These are phyloP conservation scores for Lentinula aciculospora DNA, from an alignment of 768 basidiomycete species.

Conservation along the genomic window DNA sequence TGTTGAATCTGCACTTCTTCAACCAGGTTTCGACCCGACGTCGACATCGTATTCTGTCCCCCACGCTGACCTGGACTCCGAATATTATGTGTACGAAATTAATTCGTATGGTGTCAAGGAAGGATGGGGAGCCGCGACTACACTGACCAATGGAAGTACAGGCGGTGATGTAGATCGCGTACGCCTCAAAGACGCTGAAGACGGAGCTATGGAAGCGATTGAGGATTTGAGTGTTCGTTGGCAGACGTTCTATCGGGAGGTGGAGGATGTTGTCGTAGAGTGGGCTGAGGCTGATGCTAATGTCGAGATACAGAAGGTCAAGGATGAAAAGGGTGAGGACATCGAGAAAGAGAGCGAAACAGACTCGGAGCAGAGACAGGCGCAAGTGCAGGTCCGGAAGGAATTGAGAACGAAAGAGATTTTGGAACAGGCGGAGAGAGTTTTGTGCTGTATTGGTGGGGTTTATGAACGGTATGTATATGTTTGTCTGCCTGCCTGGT, in stretches of 20 bases:
- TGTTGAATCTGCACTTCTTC: not conserved
- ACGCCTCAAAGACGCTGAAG: slow-evolving; percentile 38
- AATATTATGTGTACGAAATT: not conserved
- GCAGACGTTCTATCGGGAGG: slow-evolving; percentile 62
- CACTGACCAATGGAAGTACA: slow-evolving; percentile 16
- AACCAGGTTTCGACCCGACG: not conserved
- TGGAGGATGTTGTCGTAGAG: slow-evolving; percentile 43
- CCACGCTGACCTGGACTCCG: not conserved
- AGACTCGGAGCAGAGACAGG: slow-evolving; percentile 10
- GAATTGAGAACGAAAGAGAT: slow-evolving; percentile 33
- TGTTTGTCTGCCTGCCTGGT: slow-evolving; percentile 29
- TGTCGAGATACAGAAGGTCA: slow-evolving; percentile 33
- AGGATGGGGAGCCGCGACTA: not conserved
- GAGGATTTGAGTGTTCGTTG: slow-evolving; percentile 33
- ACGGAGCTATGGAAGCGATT: slow-evolving; percentile 46
- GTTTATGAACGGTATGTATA: slow-evolving; percentile 78
- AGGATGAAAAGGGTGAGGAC: slow-evolving; percentile 6
- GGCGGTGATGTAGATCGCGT: slow-evolving; percentile 20
- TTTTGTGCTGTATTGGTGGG: slow-evolving; percentile 46
- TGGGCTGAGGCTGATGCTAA: slow-evolving; percentile 49
- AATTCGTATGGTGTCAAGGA: slow-evolving; percentile 14
- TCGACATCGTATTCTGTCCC: not conserved
- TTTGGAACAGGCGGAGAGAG: slow-evolving; percentile 69
- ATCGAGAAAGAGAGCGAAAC: not conserved
- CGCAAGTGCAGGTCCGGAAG: slow-evolving; percentile 20